Base-by-base conservation (phyloP, 2,329 filamentous ascomycete species). In the Aspergillus sp. region DNA sequence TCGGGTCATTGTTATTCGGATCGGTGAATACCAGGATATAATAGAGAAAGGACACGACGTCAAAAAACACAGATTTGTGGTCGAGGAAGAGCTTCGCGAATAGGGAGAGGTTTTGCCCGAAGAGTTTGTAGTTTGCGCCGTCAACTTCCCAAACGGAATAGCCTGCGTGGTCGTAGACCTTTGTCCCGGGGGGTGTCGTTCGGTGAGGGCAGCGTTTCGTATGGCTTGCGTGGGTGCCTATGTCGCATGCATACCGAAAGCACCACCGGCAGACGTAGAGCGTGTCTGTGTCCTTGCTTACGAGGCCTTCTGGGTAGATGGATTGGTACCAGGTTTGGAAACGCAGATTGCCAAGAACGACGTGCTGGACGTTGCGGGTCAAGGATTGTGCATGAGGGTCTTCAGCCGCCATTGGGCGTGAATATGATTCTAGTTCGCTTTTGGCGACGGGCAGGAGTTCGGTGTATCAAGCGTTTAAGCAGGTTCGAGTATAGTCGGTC, bases 71-170 rank as follows among this genome's bases (percentile, higher is more conserved):
- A 7, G 91, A 96, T 72, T 99, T 99, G 71, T 96, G 96, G 75
- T 98, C 93, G 63, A 99, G 89, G 75, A 98, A 99, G 45, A 99
- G 86, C 76, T 98, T 99, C 27, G 92, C 93, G 73, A 98, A 97
- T 46, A 99, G 87, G 9, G 91, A 97, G 12, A 99, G 84, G 68
- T 97, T 96, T 76, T 98, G 95, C 65, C 91, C 93, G 73, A 96
- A 98, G 31, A 97, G 84, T 83, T 88, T 89, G 62, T 96, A 84
- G 64, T 88, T 85, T 70, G 93, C 92, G 19, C 95, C 95, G 70
- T 99, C 95, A 7, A 98, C 87, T 74, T 96, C 91, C 84, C 92
- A 95, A 8, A 99, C 87, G 60, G 90, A 88, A 82, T 93, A 96
- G 66, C 89, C 87, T 49, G 87, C 89, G 63, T 90, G 83, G 50